A percentile compares a stretch with the other conserved stretches of the same genome.
These are phyloP conservation scores for Psidium friedrichsthalianum DNA, from an alignment of 345 rosid genomes.

Conservation along the genomic window DNA sequence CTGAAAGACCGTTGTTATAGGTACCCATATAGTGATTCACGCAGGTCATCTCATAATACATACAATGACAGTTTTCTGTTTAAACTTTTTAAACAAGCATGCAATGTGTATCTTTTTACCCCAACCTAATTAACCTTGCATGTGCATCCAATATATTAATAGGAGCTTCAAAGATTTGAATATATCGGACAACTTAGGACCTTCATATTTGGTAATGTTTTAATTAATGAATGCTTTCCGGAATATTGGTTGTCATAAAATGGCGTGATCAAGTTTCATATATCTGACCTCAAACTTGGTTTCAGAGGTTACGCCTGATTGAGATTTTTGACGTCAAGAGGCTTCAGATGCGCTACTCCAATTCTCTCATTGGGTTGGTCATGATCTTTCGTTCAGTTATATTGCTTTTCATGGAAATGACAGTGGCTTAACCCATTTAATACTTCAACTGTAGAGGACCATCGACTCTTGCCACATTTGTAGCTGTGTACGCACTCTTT, in stretches of 20 bases:
- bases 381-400: not conserved
- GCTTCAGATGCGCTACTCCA: conserved; percentile 88
- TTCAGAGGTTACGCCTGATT: conserved; percentile 79
- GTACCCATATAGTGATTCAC: not conserved
- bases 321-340: conserved; percentile 86
- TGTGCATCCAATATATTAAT: not conserved
- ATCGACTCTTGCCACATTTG: conserved; percentile 82
- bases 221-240: not conserved
- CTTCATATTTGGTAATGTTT: not conserved
- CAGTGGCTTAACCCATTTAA: not conserved
- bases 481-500: conserved; percentile 82
- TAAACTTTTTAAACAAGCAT: not conserved
- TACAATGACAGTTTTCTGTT: not conserved
- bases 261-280: not conserved
- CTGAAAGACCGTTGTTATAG: not conserved
- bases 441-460: conserved; percentile 47
- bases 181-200: not conserved
- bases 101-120: not conserved
- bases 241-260: not conserved
- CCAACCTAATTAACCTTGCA: not conserved
- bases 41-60: not conserved
- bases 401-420: not conserved
- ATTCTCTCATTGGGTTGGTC: conserved; percentile 74
- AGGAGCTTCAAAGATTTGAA: not conserved
- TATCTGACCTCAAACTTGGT: conserved; percentile 7